Evolutionary conservation across 306 rosid genomes (phyloP).

Genomic region (Fragaria ananassa): DNA sequence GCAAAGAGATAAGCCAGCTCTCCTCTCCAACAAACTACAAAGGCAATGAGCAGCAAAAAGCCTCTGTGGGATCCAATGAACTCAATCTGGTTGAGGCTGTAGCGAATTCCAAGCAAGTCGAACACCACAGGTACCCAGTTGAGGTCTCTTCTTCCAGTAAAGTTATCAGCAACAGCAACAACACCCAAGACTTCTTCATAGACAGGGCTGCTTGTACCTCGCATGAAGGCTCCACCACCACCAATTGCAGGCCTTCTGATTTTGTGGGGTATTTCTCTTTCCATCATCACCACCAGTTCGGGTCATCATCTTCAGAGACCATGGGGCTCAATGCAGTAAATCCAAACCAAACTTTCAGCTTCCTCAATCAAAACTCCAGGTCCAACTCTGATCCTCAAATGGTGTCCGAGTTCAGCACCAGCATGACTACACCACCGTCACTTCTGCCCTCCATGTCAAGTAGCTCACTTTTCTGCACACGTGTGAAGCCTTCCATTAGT

Average conservation of each 20-base stretch:
- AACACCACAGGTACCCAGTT: slow-evolving; percentile 33
- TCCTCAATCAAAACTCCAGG: slow-evolving; percentile 40
- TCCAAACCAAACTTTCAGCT: slow-evolving; percentile 44
- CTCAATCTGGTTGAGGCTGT: slow-evolving; percentile 31
- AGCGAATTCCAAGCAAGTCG: slow-evolving; percentile 27
- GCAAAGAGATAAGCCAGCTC: slow-evolving; percentile 23
- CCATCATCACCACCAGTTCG: slow-evolving; percentile 42
- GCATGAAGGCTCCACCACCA: slow-evolving; percentile 35
- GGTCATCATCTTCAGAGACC: slow-evolving; percentile 25
- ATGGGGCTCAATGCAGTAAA: slow-evolving; percentile 32
- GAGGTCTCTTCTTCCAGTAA: slow-evolving; percentile 40
- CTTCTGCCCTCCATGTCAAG: slow-evolving; percentile 37
- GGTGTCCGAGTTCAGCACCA: slow-evolving; percentile 40
- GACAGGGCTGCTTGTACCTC: slow-evolving; percentile 33
- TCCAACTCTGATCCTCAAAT: slow-evolving; percentile 31
- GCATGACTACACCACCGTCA: slow-evolving; percentile 26
- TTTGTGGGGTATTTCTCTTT: slow-evolving; percentile 51
- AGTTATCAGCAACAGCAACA: slow-evolving; percentile 15
- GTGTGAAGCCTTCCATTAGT: slow-evolving; percentile 47
- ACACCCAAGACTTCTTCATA: slow-evolving; percentile 58
- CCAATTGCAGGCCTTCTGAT: slow-evolving; percentile 51
- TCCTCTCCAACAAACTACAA: slow-evolving; percentile 21
- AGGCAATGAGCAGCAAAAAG: slow-evolving; percentile 42
- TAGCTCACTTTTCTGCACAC: slow-evolving; percentile 19
- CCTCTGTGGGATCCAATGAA: slow-evolving; percentile 46